Evolutionary conservation across 2,329 filamentous ascomycete genomes (phyloP).

Genomic region (Diplodia seriata): DNA sequence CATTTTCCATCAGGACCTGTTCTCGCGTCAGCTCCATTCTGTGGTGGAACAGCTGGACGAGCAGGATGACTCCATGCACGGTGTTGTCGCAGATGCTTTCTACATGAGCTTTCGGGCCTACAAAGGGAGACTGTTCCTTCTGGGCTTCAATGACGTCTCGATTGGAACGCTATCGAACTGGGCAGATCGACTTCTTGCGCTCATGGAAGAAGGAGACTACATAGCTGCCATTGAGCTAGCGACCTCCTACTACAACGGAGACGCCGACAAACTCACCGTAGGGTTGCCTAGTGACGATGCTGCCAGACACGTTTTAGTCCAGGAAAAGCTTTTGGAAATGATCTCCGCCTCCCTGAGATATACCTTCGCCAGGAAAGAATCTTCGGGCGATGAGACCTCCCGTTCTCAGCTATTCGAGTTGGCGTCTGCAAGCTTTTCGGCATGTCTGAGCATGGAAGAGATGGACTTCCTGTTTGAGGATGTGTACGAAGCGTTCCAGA

Average conservation of each 20-base stretch:
- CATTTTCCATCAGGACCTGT: conserved; percentile 89
- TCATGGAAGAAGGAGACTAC: conserved; percentile 98
- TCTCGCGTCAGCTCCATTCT: conserved; percentile 82
- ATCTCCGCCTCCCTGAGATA: conserved; percentile 91
- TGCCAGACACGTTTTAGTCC: conserved; percentile 80
- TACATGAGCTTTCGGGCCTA: conserved; percentile 98
- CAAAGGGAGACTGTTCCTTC: conserved; percentile 88
- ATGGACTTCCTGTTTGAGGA: conserved; percentile 88
- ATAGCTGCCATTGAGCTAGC: conserved; percentile 89
- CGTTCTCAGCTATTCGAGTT: conserved; percentile 74
- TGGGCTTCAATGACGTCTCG: conserved; percentile 92
- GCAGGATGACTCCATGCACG: conserved; percentile 87
- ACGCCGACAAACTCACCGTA: conserved; percentile 92
- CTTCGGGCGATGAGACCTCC: conserved; percentile 59
- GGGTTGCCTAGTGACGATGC: conserved; percentile 85
- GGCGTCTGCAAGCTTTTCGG: conserved; percentile 81
- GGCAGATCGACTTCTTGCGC: conserved; percentile 88
- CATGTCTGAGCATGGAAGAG: conserved; percentile 79
- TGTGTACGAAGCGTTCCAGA: conserved; percentile 88
- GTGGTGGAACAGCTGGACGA: conserved; percentile 90
- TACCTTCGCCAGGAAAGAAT: conserved; percentile 72
- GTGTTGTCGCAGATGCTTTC: conserved; percentile 94
- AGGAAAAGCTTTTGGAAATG: conserved; percentile 89
- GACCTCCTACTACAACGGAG: conserved; percentile 88
- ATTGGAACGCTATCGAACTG: conserved; percentile 95